phyloP scores from a whole-genome alignment of 305 asterid species.

The Withania somnifera region DNA sequence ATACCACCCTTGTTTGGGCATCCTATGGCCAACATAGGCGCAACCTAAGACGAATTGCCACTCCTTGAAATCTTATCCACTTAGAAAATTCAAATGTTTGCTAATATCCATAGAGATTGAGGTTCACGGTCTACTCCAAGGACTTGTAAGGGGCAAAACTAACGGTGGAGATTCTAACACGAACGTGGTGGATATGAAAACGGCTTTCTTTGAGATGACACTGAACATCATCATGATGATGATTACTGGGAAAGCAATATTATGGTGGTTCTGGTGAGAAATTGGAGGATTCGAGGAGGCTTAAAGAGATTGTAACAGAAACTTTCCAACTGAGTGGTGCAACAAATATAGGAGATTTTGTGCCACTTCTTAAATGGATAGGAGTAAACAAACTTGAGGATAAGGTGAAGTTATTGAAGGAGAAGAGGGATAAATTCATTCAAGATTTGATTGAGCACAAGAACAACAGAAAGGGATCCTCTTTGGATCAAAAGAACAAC shows the following conservation, averaged over 20 bases:
- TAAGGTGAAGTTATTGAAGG: slow-evolving; percentile 4
- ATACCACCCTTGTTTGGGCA: slow-evolving; percentile 33
- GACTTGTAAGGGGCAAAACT: not conserved
- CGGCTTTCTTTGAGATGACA: slow-evolving; percentile 8
- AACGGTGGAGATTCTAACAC: not conserved
- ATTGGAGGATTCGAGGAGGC: slow-evolving; percentile 4
- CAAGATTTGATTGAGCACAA: slow-evolving; percentile 16
- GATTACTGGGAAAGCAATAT: slow-evolving; percentile 18
- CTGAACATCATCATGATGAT: slow-evolving; percentile 9
- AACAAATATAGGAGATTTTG: slow-evolving; percentile 7
- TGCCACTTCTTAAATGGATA: slow-evolving; percentile 8
- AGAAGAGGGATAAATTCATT: slow-evolving; percentile 14
- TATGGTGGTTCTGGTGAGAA: not conserved
- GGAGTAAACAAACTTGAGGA: slow-evolving; percentile 5
- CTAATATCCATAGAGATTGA: slow-evolving; percentile 17
- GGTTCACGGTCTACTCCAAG: slow-evolving; percentile 12
- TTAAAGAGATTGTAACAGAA: slow-evolving; percentile 7
- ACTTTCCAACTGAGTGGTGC: not conserved
- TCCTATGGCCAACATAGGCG: slow-evolving; percentile 53
- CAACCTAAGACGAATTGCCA: slow-evolving; percentile 33
- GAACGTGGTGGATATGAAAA: slow-evolving; percentile 22
- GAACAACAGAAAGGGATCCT: not conserved
- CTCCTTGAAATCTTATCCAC: slow-evolving; percentile 28
- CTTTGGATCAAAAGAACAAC: not conserved
- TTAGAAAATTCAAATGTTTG: slow-evolving; percentile 11